These are phyloP conservation scores for Calonectria naviculata DNA, from an alignment of 2,329 filamentous ascomycete species.

Conservation along the genomic window DNA sequence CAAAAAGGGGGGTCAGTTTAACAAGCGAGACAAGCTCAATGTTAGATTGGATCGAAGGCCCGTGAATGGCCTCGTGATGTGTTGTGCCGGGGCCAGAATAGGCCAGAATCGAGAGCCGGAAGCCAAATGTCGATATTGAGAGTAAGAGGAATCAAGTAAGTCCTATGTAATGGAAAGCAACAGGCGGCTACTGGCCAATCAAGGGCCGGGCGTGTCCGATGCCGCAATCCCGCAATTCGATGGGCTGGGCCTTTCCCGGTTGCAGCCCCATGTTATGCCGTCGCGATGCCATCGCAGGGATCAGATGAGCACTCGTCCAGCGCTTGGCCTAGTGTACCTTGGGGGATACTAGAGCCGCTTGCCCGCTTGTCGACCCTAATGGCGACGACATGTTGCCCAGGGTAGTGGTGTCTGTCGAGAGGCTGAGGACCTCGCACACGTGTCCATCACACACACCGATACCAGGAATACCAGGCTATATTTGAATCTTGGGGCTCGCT, in stretches of 20 bases:
- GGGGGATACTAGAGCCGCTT: constrained; percentile 3
- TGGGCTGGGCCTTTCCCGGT: constrained; percentile 10
- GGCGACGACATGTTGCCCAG: not conserved
- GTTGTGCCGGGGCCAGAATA: constrained; percentile 28
- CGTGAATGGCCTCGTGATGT: constrained; percentile 41
- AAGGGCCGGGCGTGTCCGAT: constrained; percentile 28
- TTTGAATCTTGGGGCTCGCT: not conserved
- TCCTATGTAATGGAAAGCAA: constrained; percentile 43
- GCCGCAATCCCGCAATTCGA: constrained; percentile 29
- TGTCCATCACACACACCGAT: not conserved
- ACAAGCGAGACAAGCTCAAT: constrained; percentile 24
- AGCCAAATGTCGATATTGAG: constrained; percentile 16
- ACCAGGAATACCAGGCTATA: not conserved
- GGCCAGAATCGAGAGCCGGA: constrained; percentile 27
- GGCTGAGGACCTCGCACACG: not conserved
- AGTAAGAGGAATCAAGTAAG: constrained; percentile 44
- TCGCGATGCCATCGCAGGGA: constrained; percentile 21
- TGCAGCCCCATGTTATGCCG: constrained; percentile 14
- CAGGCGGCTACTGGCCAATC: constrained; percentile 40
- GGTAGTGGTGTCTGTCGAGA: not conserved
- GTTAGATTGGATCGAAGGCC: constrained; percentile 30
- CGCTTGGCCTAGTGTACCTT: not conserved
- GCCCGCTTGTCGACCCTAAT: not conserved
- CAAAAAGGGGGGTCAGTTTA: constrained; percentile 35
- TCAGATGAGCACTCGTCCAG: constrained; percentile 20